A percentile compares a stretch with the other conserved stretches of the same genome.
phyloP scores from a whole-genome alignment of 306 rosid species.

The Lotus japonicus region DNA sequence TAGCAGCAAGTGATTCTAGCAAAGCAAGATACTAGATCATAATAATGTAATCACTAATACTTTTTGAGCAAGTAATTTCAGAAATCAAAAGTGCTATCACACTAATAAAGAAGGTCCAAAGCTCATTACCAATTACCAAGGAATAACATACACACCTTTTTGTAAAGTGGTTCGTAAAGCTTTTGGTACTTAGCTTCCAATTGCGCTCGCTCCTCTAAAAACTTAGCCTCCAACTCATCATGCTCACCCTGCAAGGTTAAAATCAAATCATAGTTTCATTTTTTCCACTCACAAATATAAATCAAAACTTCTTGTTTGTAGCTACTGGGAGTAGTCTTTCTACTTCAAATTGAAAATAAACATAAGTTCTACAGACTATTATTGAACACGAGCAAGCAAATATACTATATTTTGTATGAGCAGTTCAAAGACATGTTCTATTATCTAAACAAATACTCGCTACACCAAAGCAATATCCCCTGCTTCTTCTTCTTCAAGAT shows the following conservation, averaged over 20 bases:
- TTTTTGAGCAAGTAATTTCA: background rate
- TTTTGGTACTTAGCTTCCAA: conserved; percentile 49
- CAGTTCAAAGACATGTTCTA: background rate
- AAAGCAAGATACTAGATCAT: background rate
- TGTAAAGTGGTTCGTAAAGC: conserved; percentile 38
- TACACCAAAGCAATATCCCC: background rate
- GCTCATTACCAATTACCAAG: background rate
- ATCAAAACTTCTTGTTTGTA: background rate
- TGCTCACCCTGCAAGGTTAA: conserved; percentile 30
- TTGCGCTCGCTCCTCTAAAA: conserved; percentile 39
- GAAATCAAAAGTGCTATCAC: background rate
- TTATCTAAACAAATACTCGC: background rate
- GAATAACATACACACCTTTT: conserved; percentile 32
- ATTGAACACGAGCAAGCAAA: conserved; percentile 5
- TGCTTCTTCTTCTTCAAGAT: background rate
- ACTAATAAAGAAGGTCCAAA: background rate
- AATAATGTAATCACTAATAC: conserved; percentile 1
- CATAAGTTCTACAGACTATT: background rate
- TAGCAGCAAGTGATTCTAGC: background rate
- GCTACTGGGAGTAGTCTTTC: background rate
- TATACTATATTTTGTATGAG: background rate
- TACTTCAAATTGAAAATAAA: background rate
- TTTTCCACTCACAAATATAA: background rate
- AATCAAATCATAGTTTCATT: conserved; percentile 6
- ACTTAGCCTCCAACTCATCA: conserved; percentile 35